Evolutionary conservation across 768 basidiomycete genomes (phyloP).

Genomic region (Kondoa subrosea): DNA sequence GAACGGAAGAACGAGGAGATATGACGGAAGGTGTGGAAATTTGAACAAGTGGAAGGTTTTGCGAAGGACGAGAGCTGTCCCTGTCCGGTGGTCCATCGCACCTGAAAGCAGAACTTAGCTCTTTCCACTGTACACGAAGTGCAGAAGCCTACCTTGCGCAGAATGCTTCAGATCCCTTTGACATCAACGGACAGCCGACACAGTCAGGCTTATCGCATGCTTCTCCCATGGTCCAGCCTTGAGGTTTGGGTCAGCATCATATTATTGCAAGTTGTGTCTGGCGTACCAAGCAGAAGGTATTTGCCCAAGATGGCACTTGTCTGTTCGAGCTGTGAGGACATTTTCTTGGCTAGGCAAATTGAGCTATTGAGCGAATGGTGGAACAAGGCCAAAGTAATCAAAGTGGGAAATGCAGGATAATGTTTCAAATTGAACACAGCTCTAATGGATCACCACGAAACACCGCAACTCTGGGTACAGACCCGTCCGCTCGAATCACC

Average conservation of each 20-base stretch:
- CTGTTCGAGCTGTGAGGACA: constrained; percentile 2
- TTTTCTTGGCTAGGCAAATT: background rate
- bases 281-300: constrained; percentile 17
- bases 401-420: too few species aligned
- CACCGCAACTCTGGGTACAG: too few species aligned
- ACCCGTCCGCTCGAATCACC: too few species aligned
- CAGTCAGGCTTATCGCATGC: constrained; percentile 15
- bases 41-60: background rate
- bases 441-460: too few species aligned
- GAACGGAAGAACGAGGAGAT: background rate
- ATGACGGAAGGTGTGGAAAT: background rate
- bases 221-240: constrained; percentile 21
- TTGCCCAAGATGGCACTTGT: constrained; percentile 15
- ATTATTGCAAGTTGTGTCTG: background rate
- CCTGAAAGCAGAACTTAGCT: too few species aligned
- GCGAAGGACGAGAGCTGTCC: background rate
- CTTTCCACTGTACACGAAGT: too few species aligned
- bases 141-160: constrained; percentile 16
- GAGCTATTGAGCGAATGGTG: background rate
- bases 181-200: constrained; percentile 18
- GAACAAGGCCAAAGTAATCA: background rate
- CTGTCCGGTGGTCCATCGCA: constrained; percentile 3
- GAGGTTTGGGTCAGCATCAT: too few species aligned
- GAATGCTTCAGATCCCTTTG: constrained; percentile 14
- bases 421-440: too few species aligned